Conservation (phyloP, 23 red algal species). For the Gracilaria gracilis region DNA sequence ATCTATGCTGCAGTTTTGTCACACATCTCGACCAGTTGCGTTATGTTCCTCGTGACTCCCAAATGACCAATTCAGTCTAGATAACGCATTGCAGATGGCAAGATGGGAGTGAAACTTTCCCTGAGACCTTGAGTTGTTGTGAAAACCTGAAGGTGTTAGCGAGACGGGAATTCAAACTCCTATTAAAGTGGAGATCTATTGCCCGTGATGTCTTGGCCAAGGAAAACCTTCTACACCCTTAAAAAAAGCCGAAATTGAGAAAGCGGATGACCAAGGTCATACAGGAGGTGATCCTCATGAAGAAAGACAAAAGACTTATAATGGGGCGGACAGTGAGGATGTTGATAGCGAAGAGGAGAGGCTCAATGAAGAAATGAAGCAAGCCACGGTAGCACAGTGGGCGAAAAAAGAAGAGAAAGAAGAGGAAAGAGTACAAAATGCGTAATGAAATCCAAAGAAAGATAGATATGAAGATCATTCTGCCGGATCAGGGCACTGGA, state of each 20-base stretch:
- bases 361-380: conserved; percentile 68
- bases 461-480: conserved; percentile 84
- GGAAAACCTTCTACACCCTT: conserved; percentile 18
- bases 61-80: background rate
- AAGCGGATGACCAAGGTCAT: background rate
- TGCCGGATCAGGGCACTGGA: conserved; percentile 56
- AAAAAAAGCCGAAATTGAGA: conserved; percentile 17
- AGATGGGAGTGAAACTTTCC: conserved; percentile 37
- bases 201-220: conserved; percentile 47
- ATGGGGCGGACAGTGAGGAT: conserved; percentile 10
- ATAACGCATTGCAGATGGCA: conserved; percentile 31
- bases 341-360: conserved; percentile 47
- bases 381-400: conserved; percentile 15
- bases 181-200: conserved; percentile 79
- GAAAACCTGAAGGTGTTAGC: conserved; percentile 85
- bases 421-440: conserved; percentile 61
- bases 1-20: conserved; percentile 53
- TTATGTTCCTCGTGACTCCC: conserved; percentile 30
- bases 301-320: background rate
- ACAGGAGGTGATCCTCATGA: background rate
- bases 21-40: conserved; percentile 64
- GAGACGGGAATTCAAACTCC: conserved; percentile 78
- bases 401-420: conserved; percentile 79
- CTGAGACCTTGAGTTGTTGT: conserved; percentile 73
- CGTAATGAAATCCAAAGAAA: conserved; percentile 61